Evolutionary conservation across 164 flowering plant genomes (phyloP).

Genomic region (Magnolia kwangsiensis): DNA sequence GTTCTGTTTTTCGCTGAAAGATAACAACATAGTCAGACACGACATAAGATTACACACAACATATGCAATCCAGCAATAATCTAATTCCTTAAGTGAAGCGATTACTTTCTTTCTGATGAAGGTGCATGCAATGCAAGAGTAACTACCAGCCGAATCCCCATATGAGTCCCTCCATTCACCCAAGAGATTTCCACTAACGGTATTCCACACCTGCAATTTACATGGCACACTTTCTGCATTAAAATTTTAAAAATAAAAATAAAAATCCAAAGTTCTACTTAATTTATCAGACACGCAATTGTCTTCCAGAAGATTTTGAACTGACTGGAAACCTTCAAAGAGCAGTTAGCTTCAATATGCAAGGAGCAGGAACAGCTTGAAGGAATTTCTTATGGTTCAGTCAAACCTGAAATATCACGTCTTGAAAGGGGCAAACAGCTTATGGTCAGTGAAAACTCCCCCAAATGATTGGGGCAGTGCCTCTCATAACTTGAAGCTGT

Average conservation of each 20-base stretch:
- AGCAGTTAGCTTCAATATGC: not conserved
- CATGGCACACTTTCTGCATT: not conserved
- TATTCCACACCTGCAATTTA: constrained; percentile 35
- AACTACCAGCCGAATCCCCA: constrained; percentile 9
- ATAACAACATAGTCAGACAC: constrained; percentile 1
- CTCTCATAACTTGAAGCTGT: too few species aligned
- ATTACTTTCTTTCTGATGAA: constrained; percentile 39
- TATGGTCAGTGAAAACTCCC: too few species aligned
- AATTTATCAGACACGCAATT: not conserved
- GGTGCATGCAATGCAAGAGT: constrained; percentile 34
- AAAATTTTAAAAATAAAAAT: not conserved
- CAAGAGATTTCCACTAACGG: constrained; percentile 29
- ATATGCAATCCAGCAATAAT: not conserved
- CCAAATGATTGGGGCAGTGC: too few species aligned
- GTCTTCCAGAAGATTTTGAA: not conserved
- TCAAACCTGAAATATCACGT: not conserved
- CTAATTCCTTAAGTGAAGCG: not conserved
- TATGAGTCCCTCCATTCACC: constrained; percentile 31
- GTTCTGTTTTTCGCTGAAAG: constrained; percentile 31
- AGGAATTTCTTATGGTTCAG: not conserved
- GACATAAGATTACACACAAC: not conserved
- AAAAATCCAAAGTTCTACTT: not conserved
- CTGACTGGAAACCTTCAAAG: not conserved
- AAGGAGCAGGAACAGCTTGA: not conserved
- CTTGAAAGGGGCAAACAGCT: not conserved